Conservation (phyloP, 1,284 basidiomycete genomes). For the Cutaneotrichosporon cavernicola region DNA sequence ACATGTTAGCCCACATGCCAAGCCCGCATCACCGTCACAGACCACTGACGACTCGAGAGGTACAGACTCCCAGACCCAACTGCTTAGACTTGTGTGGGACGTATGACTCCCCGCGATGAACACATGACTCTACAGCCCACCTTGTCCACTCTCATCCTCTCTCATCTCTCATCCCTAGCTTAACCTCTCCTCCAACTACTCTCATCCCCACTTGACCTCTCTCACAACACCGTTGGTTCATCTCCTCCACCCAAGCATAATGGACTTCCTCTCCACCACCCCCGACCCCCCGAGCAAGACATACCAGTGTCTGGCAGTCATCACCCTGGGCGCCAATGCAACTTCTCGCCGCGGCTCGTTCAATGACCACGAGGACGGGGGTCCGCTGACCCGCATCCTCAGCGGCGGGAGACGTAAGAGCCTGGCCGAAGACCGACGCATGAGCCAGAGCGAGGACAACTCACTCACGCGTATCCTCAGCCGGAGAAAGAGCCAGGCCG, state of each 20-base stretch:
- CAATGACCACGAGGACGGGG: conserved; percentile 23
- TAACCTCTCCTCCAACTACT: not conserved
- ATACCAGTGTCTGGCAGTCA: conserved; percentile 44
- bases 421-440: conserved; percentile 21
- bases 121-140: not conserved
- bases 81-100: no score
- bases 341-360: conserved; percentile 33
- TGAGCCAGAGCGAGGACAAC: not conserved
- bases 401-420: conserved; percentile 31
- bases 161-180: no score
- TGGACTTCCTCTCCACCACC: conserved; percentile 39
- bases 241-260: conserved; percentile 6
- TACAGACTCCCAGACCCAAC: no score
- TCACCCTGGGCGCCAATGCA: conserved; percentile 30
- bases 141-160: not conserved
- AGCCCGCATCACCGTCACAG: no score
- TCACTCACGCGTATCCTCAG: conserved; percentile 37
- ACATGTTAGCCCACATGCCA: no score
- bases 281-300: conserved; percentile 35
- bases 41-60: no score
- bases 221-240: no score
- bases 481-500: conserved; percentile 13
- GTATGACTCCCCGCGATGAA: no score
- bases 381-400: conserved; percentile 39
- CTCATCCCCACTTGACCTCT: no score